Conservation (phyloP, 177 flowering plant species). For the Vitis hybrid region DNA sequence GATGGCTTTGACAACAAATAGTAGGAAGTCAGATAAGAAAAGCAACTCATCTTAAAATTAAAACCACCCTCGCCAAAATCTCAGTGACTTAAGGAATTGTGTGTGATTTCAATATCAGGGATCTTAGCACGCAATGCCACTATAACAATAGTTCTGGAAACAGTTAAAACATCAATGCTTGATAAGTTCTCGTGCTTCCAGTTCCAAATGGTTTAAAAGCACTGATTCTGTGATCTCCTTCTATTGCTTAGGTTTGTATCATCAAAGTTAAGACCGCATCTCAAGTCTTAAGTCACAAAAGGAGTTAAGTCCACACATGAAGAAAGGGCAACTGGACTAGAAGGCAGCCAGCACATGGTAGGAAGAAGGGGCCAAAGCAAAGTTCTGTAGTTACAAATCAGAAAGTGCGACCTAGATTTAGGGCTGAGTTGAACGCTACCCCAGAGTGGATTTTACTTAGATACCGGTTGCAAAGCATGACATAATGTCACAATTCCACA, state of each 20-base stretch:
- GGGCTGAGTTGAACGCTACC: too few species aligned
- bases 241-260: background rate
- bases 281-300: background rate
- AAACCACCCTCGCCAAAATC: too few species aligned
- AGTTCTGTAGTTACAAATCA: background rate
- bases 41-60: too few species aligned
- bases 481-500: background rate
- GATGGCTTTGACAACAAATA: too few species aligned
- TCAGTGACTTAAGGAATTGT: too few species aligned
- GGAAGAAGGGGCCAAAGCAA: background rate
- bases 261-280: background rate
- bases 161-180: background rate
- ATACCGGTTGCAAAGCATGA: background rate
- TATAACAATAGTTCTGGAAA: background rate
- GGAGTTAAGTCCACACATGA: background rate
- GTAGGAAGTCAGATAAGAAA: too few species aligned
- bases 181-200: background rate
- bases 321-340: background rate
- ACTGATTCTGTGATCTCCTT: background rate
- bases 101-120: too few species aligned
- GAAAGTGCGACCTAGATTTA: background rate
- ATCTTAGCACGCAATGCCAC: too few species aligned
- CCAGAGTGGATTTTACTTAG: background rate
- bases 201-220: background rate
- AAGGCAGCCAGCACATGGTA: background rate